phyloP scores from a whole-genome alignment of 73 alveolate species.

The Blepharisma stoltei region DNA sequence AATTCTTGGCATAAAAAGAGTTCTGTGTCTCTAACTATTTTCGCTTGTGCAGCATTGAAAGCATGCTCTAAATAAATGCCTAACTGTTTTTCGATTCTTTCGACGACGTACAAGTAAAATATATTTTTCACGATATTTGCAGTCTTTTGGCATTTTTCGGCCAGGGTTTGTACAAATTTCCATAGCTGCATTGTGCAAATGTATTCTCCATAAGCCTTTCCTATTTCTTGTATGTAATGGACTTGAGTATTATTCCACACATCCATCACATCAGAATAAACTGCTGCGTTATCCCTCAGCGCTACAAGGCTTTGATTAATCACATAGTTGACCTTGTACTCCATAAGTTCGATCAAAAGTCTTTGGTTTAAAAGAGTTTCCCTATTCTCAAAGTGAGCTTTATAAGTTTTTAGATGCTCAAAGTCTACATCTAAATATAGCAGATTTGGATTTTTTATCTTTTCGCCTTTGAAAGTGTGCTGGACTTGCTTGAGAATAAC shows the following conservation, averaged over 20 bases:
- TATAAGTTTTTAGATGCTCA: too few relatives aligned
- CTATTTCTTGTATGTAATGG: neutral
- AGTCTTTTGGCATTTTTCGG: neutral
- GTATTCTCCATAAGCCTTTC: neutral
- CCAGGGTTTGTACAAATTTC: neutral
- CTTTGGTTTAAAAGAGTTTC: too few relatives aligned
- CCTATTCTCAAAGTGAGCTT: too few relatives aligned
- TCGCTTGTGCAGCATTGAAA: neutral
- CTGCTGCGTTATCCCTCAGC: too few relatives aligned
- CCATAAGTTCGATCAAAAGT: too few relatives aligned
- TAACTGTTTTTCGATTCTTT: neutral
- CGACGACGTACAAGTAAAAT: neutral
- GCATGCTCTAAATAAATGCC: neutral
- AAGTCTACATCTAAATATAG: too few relatives aligned
- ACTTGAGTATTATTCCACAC: slow-evolving; percentile 22
- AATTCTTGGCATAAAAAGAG: neutral
- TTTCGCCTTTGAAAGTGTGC: slow-evolving; percentile 39
- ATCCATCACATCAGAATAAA: neutral
- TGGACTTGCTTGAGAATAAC: slow-evolving; percentile 38
- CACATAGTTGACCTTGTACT: too few relatives aligned
- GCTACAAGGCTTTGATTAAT: too few relatives aligned
- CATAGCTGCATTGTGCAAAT: neutral
- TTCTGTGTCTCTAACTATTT: neutral
- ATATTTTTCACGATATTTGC: neutral
- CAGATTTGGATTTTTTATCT: neutral